phyloP scores from a whole-genome alignment of 2,329 filamentous ascomycete species.

The Penicillium capsulatum region DNA sequence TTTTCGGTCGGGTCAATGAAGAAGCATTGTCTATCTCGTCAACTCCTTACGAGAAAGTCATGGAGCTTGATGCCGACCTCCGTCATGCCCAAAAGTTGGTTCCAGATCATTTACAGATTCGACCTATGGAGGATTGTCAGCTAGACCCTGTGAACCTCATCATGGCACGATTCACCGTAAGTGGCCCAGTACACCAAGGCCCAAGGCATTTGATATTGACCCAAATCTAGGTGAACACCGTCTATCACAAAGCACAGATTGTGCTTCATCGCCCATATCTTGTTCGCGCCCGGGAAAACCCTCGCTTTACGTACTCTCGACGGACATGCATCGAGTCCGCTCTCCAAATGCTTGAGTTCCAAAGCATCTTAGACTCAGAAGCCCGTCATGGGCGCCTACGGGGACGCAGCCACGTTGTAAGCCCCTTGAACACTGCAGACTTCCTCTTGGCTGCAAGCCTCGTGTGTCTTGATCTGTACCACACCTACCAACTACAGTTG shows the following conservation, averaged over 20 bases:
- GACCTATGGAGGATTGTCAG: slow-evolving; percentile 67
- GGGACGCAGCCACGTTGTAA: slow-evolving; percentile 72
- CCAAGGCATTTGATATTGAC: slow-evolving; percentile 17
- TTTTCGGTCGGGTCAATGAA: slow-evolving; percentile 45
- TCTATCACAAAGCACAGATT: slow-evolving; percentile 85
- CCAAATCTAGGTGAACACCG: slow-evolving; percentile 61
- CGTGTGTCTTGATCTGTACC: slow-evolving; percentile 75
- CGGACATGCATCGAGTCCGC: slow-evolving; percentile 81
- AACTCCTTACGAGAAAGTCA: slow-evolving; percentile 56
- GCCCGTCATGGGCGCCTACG: slow-evolving; percentile 67
- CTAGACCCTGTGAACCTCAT: slow-evolving; percentile 66
- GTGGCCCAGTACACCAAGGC: too few species aligned
- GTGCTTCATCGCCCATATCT: slow-evolving; percentile 86
- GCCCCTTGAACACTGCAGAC: slow-evolving; percentile 74
- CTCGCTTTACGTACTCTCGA: slow-evolving; percentile 78
- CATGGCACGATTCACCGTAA: slow-evolving; percentile 71
- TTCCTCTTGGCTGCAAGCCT: slow-evolving; percentile 84
- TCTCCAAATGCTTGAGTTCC: slow-evolving; percentile 72
- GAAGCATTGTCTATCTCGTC: slow-evolving; percentile 40
- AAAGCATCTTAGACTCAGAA: slow-evolving; percentile 71
- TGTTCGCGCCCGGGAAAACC: slow-evolving; percentile 68
- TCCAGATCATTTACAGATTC: slow-evolving; percentile 74
- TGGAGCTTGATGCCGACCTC: slow-evolving; percentile 57
- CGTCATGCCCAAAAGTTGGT: slow-evolving; percentile 60
- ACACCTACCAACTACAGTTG: slow-evolving; percentile 40